Base-by-base conservation (phyloP, 805 yeast species). In the Hemisphaericaspora nanyangensis region DNA sequence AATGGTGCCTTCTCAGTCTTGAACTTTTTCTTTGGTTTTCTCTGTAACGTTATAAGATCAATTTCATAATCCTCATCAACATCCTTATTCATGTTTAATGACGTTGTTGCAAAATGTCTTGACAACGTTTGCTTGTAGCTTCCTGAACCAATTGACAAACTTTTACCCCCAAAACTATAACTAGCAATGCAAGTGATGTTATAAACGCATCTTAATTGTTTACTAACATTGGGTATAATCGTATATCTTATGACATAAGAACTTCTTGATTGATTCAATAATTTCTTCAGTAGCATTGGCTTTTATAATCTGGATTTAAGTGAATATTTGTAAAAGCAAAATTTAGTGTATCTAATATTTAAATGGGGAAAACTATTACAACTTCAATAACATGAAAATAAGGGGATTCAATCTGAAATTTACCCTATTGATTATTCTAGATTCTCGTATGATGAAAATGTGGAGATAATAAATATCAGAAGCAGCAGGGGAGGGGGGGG, bases 1-100 rank as follows among this genome's bases (percentile, higher is more conserved):
- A 22, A 12, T 22, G 26, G 25, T 8, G 11, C 11, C 11, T 20
- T 20, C 6, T 12, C 11, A 12, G 8, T 3, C 11, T 22, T 22
- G n/a, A 15, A 20, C 17, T 25, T 32, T 5, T 24, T n/a, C 34
- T 43, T 39, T 13, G 47, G 44, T 2, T 46, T 48, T 40, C 50
- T 54, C 31, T 40, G 51, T 34, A 56, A 36, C 4, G 58, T 46
- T 12, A 56, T 51, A 18, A 41, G 42, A 43, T 56, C 59, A 36
- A 56, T 55, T 30, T 56, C 61, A 38, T 50, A 56, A 11, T 54
- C 58, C 4, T 33, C 37, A 13, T 41, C 43, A 22, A 17, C 22
- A 5, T 34, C 16, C 16, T 12, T 15, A 6, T 30, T 30, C 15
- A 30, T 4, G 5, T 22, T 22, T 22, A 12, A 22, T 22, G 26